A percentile compares a stretch with the other conserved stretches of the same genome.
phyloP scores from a whole-genome alignment of 441 rosid genomes.

The Gossypium schwendimanii region DNA sequence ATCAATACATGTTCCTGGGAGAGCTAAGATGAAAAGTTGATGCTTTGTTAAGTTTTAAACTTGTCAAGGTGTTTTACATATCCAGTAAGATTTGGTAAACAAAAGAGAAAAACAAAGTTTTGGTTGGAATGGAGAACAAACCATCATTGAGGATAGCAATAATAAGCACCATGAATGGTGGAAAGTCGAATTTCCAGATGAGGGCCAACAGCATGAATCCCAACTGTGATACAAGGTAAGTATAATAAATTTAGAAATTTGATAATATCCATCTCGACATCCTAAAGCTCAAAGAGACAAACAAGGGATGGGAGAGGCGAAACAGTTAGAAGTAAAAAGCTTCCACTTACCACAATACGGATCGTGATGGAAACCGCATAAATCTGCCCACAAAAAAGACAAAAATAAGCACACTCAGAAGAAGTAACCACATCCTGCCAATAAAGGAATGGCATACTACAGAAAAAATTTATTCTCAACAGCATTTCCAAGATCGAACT shows the following conservation, averaged over 20 bases:
- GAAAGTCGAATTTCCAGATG: slow-evolving; percentile 94
- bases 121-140: slow-evolving; percentile 29
- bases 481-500: background rate
- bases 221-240: slow-evolving; percentile 35
- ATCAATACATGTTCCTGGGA: background rate
- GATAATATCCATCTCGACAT: background rate
- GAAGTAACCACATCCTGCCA: background rate
- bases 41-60: background rate
- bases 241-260: background rate
- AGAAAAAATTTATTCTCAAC: background rate
- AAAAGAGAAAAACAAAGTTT: background rate
- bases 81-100: background rate
- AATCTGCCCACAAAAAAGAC: slow-evolving; percentile 43
- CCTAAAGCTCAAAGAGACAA: background rate
- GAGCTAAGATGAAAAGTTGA: background rate
- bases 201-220: slow-evolving; percentile 96
- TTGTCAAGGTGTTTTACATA: background rate
- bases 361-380: slow-evolving; percentile 95
- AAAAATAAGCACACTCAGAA: background rate
- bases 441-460: background rate
- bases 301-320: background rate
- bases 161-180: slow-evolving; percentile 98
- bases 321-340: background rate
- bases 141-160: slow-evolving; percentile 96
- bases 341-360: slow-evolving; percentile 80